These are phyloP conservation scores for Fusarium coffeatum DNA, from an alignment of 2,329 filamentous ascomycete species.

Conservation along the genomic window DNA sequence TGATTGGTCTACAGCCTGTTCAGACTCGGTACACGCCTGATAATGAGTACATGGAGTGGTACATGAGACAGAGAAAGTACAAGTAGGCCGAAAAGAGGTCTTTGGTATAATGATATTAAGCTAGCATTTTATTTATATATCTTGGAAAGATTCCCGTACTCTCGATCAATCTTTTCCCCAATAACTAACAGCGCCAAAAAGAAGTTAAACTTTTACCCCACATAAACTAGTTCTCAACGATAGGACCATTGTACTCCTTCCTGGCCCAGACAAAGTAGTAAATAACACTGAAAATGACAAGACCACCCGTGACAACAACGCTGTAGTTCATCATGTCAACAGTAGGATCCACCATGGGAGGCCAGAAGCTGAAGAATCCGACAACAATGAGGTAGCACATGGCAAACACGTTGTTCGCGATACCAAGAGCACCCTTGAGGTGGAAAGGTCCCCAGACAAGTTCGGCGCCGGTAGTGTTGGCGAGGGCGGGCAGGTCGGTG, in stretches of 20 bases:
- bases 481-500: conserved; percentile 43
- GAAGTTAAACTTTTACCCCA: background rate
- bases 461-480: conserved; percentile 47
- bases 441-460: conserved; percentile 67
- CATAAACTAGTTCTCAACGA: conserved; percentile 44
- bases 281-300: conserved; percentile 58
- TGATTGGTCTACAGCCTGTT: conserved; percentile 4
- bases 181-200: background rate
- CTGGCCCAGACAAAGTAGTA: conserved; percentile 59
- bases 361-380: conserved; percentile 68
- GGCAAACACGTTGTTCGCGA: conserved; percentile 65
- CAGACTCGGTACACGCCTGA: conserved; percentile 11
- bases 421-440: conserved; percentile 62
- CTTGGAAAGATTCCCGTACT: background rate
- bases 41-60: background rate
- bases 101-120: background rate
- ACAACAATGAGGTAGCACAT: conserved; percentile 65
- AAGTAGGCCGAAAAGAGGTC: accelerated
- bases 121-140: background rate
- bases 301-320: conserved; percentile 56
- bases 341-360: conserved; percentile 46
- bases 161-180: background rate
- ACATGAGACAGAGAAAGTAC: background rate
- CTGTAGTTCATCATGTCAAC: conserved; percentile 61
- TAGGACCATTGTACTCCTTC: conserved; percentile 60